Percentiles rank a stretch among this genome's conserved stretches.
Evolutionary conservation across 768 basidiomycete genomes (phyloP).

Genomic region (Amanita phalloides): DNA sequence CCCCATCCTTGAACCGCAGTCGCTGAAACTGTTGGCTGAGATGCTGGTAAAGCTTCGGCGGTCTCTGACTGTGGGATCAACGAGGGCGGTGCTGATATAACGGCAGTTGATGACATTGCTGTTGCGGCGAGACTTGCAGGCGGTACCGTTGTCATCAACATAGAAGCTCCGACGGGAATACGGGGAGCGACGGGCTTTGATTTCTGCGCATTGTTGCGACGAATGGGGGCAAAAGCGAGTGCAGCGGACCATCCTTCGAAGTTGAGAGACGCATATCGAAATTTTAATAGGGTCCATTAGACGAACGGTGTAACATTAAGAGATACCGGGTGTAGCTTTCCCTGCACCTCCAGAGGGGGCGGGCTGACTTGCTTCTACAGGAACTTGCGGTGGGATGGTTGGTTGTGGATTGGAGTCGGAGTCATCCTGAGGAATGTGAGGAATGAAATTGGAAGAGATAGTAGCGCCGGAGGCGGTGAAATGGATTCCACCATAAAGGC

Average conservation of each 20-base stretch:
- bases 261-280: constrained; percentile 17
- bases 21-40: constrained; percentile 9
- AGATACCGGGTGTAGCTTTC: constrained; percentile 51
- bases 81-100: constrained; percentile 62
- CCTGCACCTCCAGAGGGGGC: constrained; percentile 20
- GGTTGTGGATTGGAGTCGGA: background rate
- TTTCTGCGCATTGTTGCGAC: constrained; percentile 48
- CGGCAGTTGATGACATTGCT: constrained; percentile 42
- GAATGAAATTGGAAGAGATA: constrained; percentile 30
- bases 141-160: constrained; percentile 27
- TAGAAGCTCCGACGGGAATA: constrained; percentile 53
- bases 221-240: constrained; percentile 80
- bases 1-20: constrained; percentile 62
- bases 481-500: constrained; percentile 80
- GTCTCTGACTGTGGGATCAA: constrained; percentile 32
- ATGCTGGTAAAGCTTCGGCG: constrained; percentile 4
- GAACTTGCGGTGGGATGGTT: constrained; percentile 8
- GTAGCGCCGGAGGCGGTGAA: constrained; percentile 58
- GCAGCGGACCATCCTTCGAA: constrained; percentile 79
- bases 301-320: constrained; percentile 36
- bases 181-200: constrained; percentile 41
- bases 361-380: constrained; percentile 16
- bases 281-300: constrained; percentile 47
- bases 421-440: constrained; percentile 11
- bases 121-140: constrained; percentile 14